A percentile compares a stretch with the other conserved stretches of the same genome.
Conservation (phyloP, 495 filamentous ascomycete genomes). For the Cercophora sp. region DNA sequence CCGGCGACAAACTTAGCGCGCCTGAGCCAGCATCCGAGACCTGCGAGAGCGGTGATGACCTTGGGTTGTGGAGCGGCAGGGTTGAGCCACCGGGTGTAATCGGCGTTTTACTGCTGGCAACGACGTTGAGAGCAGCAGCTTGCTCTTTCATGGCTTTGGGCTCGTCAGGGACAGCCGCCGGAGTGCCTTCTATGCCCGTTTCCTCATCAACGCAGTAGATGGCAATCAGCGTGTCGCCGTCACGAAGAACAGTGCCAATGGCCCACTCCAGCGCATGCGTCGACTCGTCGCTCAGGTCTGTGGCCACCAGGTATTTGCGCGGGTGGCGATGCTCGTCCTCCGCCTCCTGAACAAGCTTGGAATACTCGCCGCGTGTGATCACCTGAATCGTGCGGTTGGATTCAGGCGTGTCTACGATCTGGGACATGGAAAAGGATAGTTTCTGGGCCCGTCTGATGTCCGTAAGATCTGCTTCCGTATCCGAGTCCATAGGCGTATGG, state of each 20-base stretch:
- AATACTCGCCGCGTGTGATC: conserved; percentile 82
- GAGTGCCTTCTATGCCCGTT: conserved; percentile 50
- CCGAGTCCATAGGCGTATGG: conserved; percentile 78
- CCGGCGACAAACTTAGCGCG: conserved; percentile 33
- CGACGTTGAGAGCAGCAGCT: conserved; percentile 48
- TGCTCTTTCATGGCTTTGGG: conserved; percentile 68
- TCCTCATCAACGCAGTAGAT: conserved; percentile 92
- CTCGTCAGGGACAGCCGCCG: conserved; percentile 40
- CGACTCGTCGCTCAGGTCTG: conserved; percentile 88
- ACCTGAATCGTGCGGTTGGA: conserved; percentile 77
- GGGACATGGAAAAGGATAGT: conserved; percentile 72
- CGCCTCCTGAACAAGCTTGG: conserved; percentile 64
- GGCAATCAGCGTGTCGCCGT: conserved; percentile 89
- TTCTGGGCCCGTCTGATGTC: conserved; percentile 85
- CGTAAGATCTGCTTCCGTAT: conserved; percentile 76
- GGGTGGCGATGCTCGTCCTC: conserved; percentile 71
- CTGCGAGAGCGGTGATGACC: conserved; percentile 13
- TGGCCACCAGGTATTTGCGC: conserved; percentile 87
- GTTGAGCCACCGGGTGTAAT: conserved; percentile 22
- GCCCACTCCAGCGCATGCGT: conserved; percentile 95
- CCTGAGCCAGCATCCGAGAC: conserved; percentile 13
- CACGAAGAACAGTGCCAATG: conserved; percentile 88
- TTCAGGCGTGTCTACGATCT: conserved; percentile 69
- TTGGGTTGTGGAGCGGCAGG: conserved; percentile 16
- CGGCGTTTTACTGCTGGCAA: conserved; percentile 35